These are phyloP conservation scores for Alternaria sp. DNA, from an alignment of 2,329 filamentous ascomycete genomes.

Conservation along the genomic window DNA sequence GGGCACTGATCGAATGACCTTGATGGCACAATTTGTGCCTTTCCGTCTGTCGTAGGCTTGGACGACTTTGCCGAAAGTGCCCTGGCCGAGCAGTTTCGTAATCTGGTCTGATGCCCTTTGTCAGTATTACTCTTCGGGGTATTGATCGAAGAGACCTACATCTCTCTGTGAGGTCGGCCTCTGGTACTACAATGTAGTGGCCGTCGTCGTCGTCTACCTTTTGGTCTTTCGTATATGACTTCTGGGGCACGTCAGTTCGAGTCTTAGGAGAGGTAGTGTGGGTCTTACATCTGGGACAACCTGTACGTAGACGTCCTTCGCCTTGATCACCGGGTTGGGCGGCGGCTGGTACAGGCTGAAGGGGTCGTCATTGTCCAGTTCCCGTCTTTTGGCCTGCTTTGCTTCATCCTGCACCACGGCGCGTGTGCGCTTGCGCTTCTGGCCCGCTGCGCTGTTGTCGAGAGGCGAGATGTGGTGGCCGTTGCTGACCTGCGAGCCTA, in stretches of 20 bases:
- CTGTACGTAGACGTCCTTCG: conserved; percentile 67
- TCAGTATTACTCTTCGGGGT: conserved; percentile 15
- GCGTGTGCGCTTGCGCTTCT: conserved; percentile 88
- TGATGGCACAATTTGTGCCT: conserved; percentile 86
- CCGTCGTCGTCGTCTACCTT: conserved; percentile 97
- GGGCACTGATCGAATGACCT: conserved; percentile 97
- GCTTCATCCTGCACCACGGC: conserved; percentile 83
- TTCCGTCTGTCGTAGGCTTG: conserved; percentile 82
- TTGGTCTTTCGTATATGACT: conserved; percentile 58
- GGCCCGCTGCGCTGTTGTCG: conserved; percentile 71
- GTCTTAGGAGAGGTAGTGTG: background rate
- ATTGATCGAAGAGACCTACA: conserved; percentile 55
- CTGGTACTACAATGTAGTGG: conserved; percentile 91
- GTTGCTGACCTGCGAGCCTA: conserved; percentile 70
- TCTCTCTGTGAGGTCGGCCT: conserved; percentile 83
- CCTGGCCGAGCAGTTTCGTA: conserved; percentile 87
- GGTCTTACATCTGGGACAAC: conserved; percentile 64
- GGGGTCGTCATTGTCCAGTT: conserved; percentile 73
- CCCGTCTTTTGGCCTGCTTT: conserved; percentile 67
- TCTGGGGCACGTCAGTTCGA: conserved; percentile 45
- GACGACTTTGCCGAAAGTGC: conserved; percentile 98
- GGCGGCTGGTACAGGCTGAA: conserved; percentile 85
- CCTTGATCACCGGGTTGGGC: conserved; percentile 87
- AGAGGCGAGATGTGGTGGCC: conserved; percentile 65
- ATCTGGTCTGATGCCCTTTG: conserved; percentile 72